Evolutionary conservation across 805 yeast genomes (phyloP).

Genomic region (Yarrowia sp.): DNA sequence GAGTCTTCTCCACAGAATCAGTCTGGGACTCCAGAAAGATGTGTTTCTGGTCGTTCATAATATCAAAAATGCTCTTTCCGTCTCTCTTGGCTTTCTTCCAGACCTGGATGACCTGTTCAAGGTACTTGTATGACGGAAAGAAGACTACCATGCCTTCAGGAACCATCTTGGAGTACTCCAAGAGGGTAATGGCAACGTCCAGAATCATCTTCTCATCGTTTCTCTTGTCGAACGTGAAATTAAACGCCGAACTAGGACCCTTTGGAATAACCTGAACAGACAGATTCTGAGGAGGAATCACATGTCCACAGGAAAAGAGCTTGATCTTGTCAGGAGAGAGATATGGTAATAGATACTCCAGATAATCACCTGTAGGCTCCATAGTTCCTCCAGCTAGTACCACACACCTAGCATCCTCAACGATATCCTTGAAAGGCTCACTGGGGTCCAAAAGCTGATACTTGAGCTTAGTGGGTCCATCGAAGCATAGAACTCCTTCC

Average conservation of each 20-base stretch:
- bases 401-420: conserved; percentile 70
- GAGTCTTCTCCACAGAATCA: conserved; percentile 54
- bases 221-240: conserved; percentile 73
- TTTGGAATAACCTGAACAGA: conserved; percentile 61
- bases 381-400: conserved; percentile 93
- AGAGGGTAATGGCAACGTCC: conserved; percentile 59
- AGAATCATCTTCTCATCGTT: conserved; percentile 55
- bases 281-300: conserved; percentile 75
- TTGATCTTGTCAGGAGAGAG: conserved; percentile 54
- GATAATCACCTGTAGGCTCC: conserved; percentile 82
- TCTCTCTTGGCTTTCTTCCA: conserved; percentile 58
- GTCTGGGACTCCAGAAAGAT: conserved; percentile 62
- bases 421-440: conserved; percentile 67
- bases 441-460: conserved; percentile 85
- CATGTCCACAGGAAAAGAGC: conserved; percentile 79
- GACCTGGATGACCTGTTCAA: conserved; percentile 56
- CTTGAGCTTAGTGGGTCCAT: conserved; percentile 55
- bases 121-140: conserved; percentile 82
- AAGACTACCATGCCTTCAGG: conserved; percentile 84
- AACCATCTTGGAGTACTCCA: conserved; percentile 54
- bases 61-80: conserved; percentile 41
- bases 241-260: conserved; percentile 54
- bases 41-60: conserved; percentile 50
- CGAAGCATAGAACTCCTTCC: conserved; percentile 83
- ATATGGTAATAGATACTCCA: conserved; percentile 69